Percentiles rank a stretch among this genome's conserved stretches.
Conservation (phyloP, 768 basidiomycete genomes). For the Lyophyllum shimeji region DNA sequence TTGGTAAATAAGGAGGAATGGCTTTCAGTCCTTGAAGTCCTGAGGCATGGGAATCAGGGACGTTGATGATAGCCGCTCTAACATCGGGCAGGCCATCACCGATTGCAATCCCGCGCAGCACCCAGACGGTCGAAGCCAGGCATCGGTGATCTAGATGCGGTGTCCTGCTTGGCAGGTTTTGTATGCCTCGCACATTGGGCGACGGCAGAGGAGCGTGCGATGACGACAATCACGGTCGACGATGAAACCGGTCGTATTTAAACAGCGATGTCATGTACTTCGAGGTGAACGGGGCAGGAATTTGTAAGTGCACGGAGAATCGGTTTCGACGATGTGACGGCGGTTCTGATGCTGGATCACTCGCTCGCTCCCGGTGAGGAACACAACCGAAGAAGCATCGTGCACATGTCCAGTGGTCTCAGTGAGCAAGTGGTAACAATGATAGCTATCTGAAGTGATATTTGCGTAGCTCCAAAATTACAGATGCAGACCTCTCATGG, state of each 20-base stretch:
- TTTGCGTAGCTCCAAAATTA: background rate
- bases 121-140: conserved; percentile 9
- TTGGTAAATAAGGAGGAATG: conserved; percentile 10
- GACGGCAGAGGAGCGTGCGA: no score
- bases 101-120: conserved; percentile 15
- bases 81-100: conserved; percentile 8
- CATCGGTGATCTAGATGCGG: conserved; percentile 10
- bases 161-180: no score
- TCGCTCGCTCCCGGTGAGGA: background rate
- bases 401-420: background rate
- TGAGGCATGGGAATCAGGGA: conserved; percentile 9
- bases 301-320: conserved; percentile 8
- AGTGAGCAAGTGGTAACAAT: background rate
- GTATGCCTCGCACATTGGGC: no score
- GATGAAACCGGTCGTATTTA: background rate
- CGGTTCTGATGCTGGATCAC: background rate
- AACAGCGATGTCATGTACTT: background rate
- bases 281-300: background rate
- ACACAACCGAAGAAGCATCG: background rate
- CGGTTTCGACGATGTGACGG: conserved; percentile 6
- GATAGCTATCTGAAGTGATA: conserved; percentile 9
- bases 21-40: conserved; percentile 5
- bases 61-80: conserved; percentile 18
- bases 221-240: background rate
- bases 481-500: background rate